Evolutionary conservation across 169 alveolate species (phyloP).

Genomic region (Eimeria sp.): DNA sequence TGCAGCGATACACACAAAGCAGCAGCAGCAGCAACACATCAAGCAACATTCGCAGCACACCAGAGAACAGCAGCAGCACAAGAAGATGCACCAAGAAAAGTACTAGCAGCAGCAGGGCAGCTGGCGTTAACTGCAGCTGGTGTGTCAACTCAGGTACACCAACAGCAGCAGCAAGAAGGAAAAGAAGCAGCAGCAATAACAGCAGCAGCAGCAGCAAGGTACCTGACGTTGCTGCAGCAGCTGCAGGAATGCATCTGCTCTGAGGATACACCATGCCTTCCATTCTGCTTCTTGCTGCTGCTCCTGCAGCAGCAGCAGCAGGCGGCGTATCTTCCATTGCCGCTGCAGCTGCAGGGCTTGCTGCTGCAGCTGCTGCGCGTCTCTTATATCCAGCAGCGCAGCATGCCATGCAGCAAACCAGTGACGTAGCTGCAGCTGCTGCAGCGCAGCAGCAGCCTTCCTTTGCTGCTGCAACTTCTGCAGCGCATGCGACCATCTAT

Average conservation of each 20-base stretch:
- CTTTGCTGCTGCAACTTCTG: conserved; percentile 4
- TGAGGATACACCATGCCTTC: conserved; percentile 4
- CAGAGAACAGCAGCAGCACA: background rate
- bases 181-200: background rate
- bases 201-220: conserved; percentile 18
- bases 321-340: conserved; percentile 31
- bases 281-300: conserved; percentile 37
- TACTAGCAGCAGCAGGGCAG: conserved; percentile 9
- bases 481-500: background rate
- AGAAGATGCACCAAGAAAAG: background rate
- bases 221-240: conserved; percentile 55
- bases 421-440: conserved; percentile 44
- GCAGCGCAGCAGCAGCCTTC: conserved; percentile 14
- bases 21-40: background rate
- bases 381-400: background rate
- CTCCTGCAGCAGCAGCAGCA: conserved; percentile 47
- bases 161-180: conserved; percentile 6
- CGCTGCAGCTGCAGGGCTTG: conserved; percentile 38
- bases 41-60: background rate
- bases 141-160: background rate
- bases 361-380: conserved; percentile 58
- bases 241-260: background rate
- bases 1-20: conserved; percentile 2
- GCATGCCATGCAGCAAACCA: conserved; percentile 41
- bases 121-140: conserved; percentile 43